phyloP scores from a whole-genome alignment of 345 rosid genomes.

The Salix koriyanagi region DNA sequence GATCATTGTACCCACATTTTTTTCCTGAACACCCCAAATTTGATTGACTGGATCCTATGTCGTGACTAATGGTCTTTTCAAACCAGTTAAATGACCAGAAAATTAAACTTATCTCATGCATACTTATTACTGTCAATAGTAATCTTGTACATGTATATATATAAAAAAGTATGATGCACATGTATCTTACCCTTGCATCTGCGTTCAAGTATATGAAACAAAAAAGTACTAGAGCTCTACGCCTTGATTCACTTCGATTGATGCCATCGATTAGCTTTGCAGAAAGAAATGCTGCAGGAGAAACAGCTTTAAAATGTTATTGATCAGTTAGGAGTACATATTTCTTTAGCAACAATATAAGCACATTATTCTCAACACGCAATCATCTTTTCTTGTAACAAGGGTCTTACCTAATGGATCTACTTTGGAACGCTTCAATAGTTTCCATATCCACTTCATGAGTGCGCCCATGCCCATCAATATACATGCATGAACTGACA shows the following conservation, averaged over 20 bases:
- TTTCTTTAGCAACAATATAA: not conserved
- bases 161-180: not conserved
- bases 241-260: conserved; percentile 73
- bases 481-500: conserved; percentile 65
- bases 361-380: not conserved
- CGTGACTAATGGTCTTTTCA: not conserved
- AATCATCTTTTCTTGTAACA: not conserved
- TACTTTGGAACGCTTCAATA: conserved; percentile 45
- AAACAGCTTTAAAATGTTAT: conserved; percentile 6
- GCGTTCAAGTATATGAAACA: conserved; percentile 59
- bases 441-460: conserved; percentile 59
- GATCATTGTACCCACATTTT: not conserved
- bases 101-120: no score
- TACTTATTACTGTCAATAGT: no score
- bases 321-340: not conserved
- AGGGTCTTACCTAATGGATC: conserved; percentile 58
- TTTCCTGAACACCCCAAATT: not conserved
- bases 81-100: no score
- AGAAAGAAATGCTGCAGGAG: conserved; percentile 54
- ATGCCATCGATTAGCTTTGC: conserved; percentile 80
- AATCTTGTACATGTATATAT: no score
- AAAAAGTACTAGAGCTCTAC: conserved; percentile 72
- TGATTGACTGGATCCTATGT: not conserved
- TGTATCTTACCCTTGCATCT: conserved; percentile 57
- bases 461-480: conserved; percentile 50